Evolutionary conservation across 192 early-diverging fungal genomes (phyloP).

Genomic region (Linderina pennispora): DNA sequence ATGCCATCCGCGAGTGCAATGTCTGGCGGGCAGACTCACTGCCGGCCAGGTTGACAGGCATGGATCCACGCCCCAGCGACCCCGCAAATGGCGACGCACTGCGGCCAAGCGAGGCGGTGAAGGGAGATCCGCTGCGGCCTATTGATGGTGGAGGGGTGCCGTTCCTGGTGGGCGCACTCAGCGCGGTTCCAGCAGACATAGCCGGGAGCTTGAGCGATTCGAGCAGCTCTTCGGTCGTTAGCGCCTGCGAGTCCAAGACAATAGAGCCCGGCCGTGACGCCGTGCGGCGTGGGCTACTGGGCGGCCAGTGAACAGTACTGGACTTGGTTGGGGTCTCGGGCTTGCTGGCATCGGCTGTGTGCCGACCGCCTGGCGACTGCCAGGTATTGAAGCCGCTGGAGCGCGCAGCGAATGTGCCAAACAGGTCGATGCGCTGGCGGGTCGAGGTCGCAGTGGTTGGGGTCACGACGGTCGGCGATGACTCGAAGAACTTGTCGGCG

Average conservation of each 20-base stretch:
- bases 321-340: slow-evolving; percentile 6
- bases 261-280: slow-evolving; percentile 13
- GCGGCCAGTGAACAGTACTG: slow-evolving; percentile 28
- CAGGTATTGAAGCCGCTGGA: background rate
- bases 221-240: slow-evolving; percentile 41
- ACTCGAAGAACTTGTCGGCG: slow-evolving; percentile 28
- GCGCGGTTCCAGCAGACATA: background rate
- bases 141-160: background rate
- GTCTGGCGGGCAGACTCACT: background rate
- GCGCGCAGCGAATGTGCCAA: too few relatives aligned
- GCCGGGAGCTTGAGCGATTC: slow-evolving; percentile 40
- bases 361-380: too few relatives aligned
- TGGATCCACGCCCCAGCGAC: too few relatives aligned
- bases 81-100: background rate
- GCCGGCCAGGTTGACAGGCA: background rate
- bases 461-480: slow-evolving; percentile 11
- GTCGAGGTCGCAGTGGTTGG: too few relatives aligned
- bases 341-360: too few relatives aligned
- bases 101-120: slow-evolving; percentile 4
- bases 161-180: slow-evolving; percentile 11
- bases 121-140: background rate
- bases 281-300: slow-evolving; percentile 5
- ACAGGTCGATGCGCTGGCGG: too few relatives aligned
- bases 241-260: slow-evolving; percentile 10
- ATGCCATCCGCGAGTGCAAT: background rate